Evolutionary conservation across 2,329 filamentous ascomycete genomes (phyloP).

Genomic region (Penicillium brasilianum): DNA sequence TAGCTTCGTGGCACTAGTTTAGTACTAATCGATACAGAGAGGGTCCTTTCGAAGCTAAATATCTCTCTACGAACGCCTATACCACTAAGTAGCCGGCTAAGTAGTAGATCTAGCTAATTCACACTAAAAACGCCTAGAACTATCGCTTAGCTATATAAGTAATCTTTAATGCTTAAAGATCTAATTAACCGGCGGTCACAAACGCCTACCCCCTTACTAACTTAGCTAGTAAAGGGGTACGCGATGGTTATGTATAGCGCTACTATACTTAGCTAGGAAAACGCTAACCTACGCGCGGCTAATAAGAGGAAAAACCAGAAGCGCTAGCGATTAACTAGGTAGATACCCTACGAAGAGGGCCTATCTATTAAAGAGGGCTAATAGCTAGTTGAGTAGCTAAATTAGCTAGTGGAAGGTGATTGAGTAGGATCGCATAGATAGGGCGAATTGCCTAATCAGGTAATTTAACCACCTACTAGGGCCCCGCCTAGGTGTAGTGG

Average conservation of each 20-base stretch:
- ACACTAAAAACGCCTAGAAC: slow-evolving; percentile 1
- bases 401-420: not conserved
- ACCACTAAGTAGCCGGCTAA: slow-evolving; percentile 4
- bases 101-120: slow-evolving; percentile 6
- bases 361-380: not conserved
- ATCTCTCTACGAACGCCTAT: slow-evolving; percentile 4
- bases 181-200: slow-evolving; percentile 4
- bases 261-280: not conserved
- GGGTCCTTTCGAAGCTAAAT: slow-evolving; percentile 7
- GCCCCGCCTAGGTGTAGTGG: not conserved
- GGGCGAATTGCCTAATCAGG: not conserved
- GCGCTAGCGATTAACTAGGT: not conserved
- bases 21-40: not conserved
- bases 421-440: not conserved
- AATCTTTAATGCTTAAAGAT: slow-evolving; percentile 6
- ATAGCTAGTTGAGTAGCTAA: not conserved
- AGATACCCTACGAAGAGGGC: not conserved
- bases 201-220: not conserved
- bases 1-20: not conserved
- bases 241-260: not conserved
- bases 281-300: not conserved
- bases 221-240: not conserved
- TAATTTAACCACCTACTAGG: not conserved
- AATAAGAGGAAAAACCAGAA: not conserved
- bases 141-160: not conserved